A percentile compares a stretch with the other conserved stretches of the same genome.
phyloP scores from a whole-genome alignment of 2,329 filamentous ascomycete species.

The Nigrograna mackinnonii region DNA sequence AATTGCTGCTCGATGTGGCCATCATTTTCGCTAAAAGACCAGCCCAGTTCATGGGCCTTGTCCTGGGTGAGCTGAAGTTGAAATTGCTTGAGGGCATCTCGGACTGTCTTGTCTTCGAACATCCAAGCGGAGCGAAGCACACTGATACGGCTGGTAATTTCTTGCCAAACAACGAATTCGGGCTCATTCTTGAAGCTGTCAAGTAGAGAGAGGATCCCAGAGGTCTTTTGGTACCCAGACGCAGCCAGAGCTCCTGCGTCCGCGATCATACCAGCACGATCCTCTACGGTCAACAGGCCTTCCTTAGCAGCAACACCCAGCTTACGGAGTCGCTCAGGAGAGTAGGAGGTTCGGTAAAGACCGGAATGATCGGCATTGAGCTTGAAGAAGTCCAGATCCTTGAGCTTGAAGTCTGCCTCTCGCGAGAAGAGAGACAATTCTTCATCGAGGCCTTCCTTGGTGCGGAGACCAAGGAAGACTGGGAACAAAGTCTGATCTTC shows the following conservation, averaged over 20 bases:
- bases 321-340: slow-evolving; percentile 80
- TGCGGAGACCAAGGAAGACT: slow-evolving; percentile 84
- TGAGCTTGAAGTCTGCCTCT: slow-evolving; percentile 76
- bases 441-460: slow-evolving; percentile 81
- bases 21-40: slow-evolving; percentile 82
- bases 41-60: slow-evolving; percentile 85
- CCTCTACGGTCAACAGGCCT: slow-evolving; percentile 81
- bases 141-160: slow-evolving; percentile 78
- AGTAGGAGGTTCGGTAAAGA: slow-evolving; percentile 89
- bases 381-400: slow-evolving; percentile 89
- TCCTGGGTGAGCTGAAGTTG: slow-evolving; percentile 75
- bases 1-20: slow-evolving; percentile 92
- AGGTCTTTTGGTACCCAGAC: slow-evolving; percentile 92
- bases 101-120: slow-evolving; percentile 76
- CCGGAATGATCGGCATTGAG: slow-evolving; percentile 93
- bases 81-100: slow-evolving; percentile 80
- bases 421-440: slow-evolving; percentile 72
- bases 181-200: slow-evolving; percentile 81
- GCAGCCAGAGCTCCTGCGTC: slow-evolving; percentile 88
- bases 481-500: slow-evolving; percentile 89
- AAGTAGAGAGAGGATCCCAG: slow-evolving; percentile 81
- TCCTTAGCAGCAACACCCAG: slow-evolving; percentile 84
- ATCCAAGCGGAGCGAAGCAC: slow-evolving; percentile 85
- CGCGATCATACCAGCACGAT: slow-evolving; percentile 88
- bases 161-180: slow-evolving; percentile 94